These are phyloP conservation scores for Heimioporus retisporus DNA, from an alignment of 1,284 basidiomycete species.

Conservation along the genomic window DNA sequence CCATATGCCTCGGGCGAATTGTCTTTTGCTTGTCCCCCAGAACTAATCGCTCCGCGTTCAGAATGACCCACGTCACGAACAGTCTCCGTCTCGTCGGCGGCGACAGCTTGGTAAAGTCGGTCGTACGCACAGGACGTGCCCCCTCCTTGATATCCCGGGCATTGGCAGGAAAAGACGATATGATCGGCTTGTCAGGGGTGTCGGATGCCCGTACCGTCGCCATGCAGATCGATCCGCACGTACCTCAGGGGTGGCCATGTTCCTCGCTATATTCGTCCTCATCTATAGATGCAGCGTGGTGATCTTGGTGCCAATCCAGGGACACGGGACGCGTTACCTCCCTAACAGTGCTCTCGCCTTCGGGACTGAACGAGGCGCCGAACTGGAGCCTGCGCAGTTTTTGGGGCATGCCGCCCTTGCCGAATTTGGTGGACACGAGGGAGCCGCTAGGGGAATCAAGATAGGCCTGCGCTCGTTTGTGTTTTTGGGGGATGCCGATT, in stretches of 20 bases:
- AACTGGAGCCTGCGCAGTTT: slow-evolving; percentile 40
- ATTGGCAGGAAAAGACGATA: neutral
- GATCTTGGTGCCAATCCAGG: no score
- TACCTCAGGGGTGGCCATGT: no score
- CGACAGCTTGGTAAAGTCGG: slow-evolving; percentile 41
- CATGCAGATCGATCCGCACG: neutral
- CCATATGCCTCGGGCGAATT: neutral
- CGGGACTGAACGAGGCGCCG: slow-evolving; percentile 40
- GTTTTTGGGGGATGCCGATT: slow-evolving; percentile 31
- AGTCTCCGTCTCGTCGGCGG: slow-evolving; percentile 21
- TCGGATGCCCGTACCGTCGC: no score
- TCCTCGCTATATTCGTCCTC: neutral
- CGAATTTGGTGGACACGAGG: slow-evolving; percentile 38
- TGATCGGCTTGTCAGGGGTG: slow-evolving; percentile 15
- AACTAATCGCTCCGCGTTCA: neutral
- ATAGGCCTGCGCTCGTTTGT: slow-evolving; percentile 40
- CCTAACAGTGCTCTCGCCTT: neutral
- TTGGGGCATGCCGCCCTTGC: slow-evolving; percentile 41
- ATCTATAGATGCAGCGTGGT: no score
- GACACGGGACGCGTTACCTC: no score
- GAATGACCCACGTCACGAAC: slow-evolving; percentile 10
- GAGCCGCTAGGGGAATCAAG: slow-evolving; percentile 41
- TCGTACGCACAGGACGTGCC: slow-evolving; percentile 24
- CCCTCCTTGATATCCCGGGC: neutral
- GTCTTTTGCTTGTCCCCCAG: neutral